These are phyloP conservation scores for Pyrus communis DNA, from an alignment of 306 rosid genomes.

Conservation along the genomic window DNA sequence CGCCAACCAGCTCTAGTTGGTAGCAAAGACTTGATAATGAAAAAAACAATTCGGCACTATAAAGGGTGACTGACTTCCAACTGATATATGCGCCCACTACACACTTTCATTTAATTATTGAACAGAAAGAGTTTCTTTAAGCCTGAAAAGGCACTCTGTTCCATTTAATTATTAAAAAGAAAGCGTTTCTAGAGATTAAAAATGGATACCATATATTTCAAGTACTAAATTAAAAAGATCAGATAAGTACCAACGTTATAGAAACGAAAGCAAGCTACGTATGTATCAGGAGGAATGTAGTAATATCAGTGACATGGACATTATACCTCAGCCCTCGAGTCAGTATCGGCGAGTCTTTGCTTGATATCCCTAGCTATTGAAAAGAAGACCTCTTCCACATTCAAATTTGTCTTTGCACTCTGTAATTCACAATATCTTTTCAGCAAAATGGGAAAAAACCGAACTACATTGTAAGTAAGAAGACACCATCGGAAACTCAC, in stretches of 20 bases:
- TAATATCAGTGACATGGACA: neutral
- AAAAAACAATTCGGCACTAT: neutral
- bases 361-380: constrained; percentile 95
- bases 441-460: constrained; percentile 16
- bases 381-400: constrained; percentile 96
- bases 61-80: neutral
- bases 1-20: neutral
- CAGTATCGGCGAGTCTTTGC: constrained; percentile 88
- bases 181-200: neutral
- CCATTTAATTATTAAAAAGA: too few relatives aligned
- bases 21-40: neutral
- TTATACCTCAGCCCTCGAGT: constrained; percentile 80
- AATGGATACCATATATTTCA: neutral
- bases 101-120: neutral
- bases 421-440: constrained; percentile 28
- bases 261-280: neutral
- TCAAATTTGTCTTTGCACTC: constrained; percentile 96
- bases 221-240: neutral
- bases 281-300: neutral
- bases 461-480: neutral
- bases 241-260: neutral
- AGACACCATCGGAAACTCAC: constrained; percentile 42
- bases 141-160: neutral
- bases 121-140: neutral
- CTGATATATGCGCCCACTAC: neutral